phyloP scores from a whole-genome alignment of 2,329 filamentous ascomycete species.

The Aspergillus melleus region DNA sequence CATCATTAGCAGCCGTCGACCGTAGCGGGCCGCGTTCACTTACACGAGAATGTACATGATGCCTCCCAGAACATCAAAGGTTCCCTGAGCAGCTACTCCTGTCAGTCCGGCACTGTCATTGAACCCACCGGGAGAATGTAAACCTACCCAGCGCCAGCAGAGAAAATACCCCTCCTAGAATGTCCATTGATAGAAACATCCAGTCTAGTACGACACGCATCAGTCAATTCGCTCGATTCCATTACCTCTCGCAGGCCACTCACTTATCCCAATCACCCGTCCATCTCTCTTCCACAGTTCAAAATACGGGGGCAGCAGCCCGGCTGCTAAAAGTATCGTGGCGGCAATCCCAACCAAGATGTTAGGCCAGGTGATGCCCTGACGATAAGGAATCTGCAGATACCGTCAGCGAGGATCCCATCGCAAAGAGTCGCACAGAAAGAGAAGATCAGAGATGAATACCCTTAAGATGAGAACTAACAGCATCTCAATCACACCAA shows the following conservation, averaged over 20 bases:
- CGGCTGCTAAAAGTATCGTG: constrained; percentile 56
- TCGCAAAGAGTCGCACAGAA: not conserved
- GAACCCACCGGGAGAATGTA: not conserved
- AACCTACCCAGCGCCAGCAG: constrained; percentile 59
- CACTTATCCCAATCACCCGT: constrained; percentile 62
- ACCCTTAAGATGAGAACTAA: constrained; percentile 60
- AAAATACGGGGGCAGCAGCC: constrained; percentile 61
- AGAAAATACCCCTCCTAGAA: constrained; percentile 62
- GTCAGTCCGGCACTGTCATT: constrained; percentile 13
- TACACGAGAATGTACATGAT: constrained; percentile 62
- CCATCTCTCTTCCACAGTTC: constrained; percentile 64
- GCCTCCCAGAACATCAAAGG: constrained; percentile 62
- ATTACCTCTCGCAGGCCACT: constrained; percentile 9
- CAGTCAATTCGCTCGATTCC: not conserved
- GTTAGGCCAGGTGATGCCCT: constrained; percentile 56
- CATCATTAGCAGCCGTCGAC: not conserved
- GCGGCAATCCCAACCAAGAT: constrained; percentile 60
- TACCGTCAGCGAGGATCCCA: not conserved
- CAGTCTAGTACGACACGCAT: constrained; percentile 39
- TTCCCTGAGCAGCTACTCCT: constrained; percentile 55
- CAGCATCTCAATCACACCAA: constrained; percentile 56
- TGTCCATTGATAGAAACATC: constrained; percentile 62
- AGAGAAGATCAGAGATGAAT: constrained; percentile 16
- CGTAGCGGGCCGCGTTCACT: constrained; percentile 23
- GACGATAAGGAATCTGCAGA: constrained; percentile 53